phyloP scores from a whole-genome alignment of 176 grass and related monocot genomes.

The Oryza longistaminata region DNA sequence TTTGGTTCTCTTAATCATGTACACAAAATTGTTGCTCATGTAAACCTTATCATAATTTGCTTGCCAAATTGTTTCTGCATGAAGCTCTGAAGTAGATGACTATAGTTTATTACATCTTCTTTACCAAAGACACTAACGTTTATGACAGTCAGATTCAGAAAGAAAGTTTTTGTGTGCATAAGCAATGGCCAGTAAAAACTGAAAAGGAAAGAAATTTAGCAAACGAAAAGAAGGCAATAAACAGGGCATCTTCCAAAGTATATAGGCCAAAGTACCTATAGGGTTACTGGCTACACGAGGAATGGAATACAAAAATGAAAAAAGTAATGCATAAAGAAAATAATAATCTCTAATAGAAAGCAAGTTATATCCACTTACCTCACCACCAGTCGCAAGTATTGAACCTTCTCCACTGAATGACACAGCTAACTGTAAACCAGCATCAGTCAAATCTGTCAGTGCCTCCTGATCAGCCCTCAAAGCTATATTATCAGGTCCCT shows the following conservation, averaged over 20 bases:
- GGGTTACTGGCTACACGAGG: not conserved
- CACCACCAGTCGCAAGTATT: constrained; percentile 75
- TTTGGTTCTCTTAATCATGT: not conserved
- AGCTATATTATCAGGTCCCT: constrained; percentile 34
- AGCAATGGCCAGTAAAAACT: not conserved
- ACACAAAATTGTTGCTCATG: not conserved
- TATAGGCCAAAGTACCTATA: not conserved
- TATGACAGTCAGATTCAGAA: constrained; percentile 12
- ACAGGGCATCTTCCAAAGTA: not conserved
- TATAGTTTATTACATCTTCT: not conserved
- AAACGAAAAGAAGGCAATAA: not conserved
- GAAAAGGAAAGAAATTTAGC: not conserved
- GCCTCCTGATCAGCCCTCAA: constrained; percentile 55
- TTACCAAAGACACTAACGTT: not conserved
- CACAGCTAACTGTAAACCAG: constrained; percentile 69
- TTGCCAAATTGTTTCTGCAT: constrained; percentile 22
- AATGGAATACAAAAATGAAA: not conserved
- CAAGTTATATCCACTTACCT: constrained; percentile 52
- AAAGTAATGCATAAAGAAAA: not conserved
- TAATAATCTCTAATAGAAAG: not conserved
- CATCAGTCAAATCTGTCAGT: constrained; percentile 53
- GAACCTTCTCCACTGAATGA: constrained; percentile 84
- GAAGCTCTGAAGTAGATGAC: not conserved
- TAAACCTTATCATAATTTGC: not conserved
- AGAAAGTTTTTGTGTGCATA: not conserved